phyloP scores from a whole-genome alignment of 139 green algal species.

The Chlorella sorokiniana region DNA sequence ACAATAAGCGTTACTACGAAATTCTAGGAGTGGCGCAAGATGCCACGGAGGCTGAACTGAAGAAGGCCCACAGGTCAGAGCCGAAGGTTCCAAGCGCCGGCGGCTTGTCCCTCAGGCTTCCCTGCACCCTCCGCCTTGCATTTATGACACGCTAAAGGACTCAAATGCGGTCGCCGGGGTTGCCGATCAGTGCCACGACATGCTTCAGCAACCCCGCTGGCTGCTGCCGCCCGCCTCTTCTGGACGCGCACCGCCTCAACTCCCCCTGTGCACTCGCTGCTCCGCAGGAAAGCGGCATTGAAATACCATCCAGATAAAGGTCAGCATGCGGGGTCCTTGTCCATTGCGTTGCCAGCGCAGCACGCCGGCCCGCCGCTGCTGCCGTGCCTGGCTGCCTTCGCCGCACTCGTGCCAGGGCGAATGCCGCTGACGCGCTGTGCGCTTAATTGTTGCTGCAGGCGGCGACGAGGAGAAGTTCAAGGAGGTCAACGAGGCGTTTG shows the following conservation, averaged over 20 bases:
- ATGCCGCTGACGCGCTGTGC: background rate
- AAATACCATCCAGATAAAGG: conserved; percentile 90
- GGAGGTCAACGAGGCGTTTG: conserved; percentile 98
- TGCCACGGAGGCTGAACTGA: conserved; percentile 80
- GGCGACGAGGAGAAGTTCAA: conserved; percentile 97
- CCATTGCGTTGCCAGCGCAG: background rate
- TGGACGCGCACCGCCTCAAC: conserved; percentile 11
- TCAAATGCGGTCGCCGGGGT: background rate
- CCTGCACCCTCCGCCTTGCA: background rate
- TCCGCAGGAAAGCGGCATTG: conserved; percentile 76
- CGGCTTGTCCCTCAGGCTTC: background rate
- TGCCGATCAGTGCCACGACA: background rate
- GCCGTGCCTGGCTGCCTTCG: background rate
- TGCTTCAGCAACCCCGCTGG: background rate
- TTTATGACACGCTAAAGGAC: background rate
- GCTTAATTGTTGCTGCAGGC: conserved; percentile 53
- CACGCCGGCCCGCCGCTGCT: background rate
- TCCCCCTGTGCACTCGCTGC: background rate
- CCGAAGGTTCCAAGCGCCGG: background rate
- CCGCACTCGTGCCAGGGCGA: background rate
- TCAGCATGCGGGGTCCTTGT: background rate
- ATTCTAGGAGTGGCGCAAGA: conserved; percentile 85
- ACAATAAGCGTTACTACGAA: conserved; percentile 87
- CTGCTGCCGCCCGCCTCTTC: background rate
- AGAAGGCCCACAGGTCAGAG: conserved; percentile 79